These are phyloP conservation scores for Metschnikowia koreensis DNA, from an alignment of 805 yeast genomes.

Conservation along the genomic window DNA sequence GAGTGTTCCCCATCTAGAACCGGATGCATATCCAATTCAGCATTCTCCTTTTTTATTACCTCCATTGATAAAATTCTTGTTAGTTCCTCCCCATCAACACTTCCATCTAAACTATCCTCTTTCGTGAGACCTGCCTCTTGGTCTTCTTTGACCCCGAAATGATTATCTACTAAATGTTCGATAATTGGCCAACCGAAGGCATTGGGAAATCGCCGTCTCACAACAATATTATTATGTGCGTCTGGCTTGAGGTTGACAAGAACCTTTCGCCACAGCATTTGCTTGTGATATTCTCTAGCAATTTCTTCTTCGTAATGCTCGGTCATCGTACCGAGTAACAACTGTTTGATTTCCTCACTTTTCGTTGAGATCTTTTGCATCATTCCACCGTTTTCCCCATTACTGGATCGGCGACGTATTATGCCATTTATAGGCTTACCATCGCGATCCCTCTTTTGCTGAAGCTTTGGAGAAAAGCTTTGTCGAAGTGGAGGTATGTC, in stretches of 20 bases:
- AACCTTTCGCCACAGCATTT: conserved; percentile 88
- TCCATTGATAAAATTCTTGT: conserved; percentile 31
- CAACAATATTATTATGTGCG: conserved; percentile 92
- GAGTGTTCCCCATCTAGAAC: conserved; percentile 29
- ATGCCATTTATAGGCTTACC: not conserved
- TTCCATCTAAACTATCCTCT: conserved; percentile 13
- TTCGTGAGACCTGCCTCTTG: conserved; percentile 7
- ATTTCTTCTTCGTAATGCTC: conserved; percentile 68
- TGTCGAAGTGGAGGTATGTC: conserved; percentile 39
- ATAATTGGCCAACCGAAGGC: conserved; percentile 95
- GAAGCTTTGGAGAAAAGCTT: not conserved
- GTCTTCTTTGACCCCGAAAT: conserved; percentile 41
- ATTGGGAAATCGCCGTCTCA: conserved; percentile 83
- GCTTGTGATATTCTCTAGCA: conserved; percentile 85
- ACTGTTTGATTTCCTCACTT: conserved; percentile 18
- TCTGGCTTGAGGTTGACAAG: conserved; percentile 83
- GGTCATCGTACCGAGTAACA: conserved; percentile 24
- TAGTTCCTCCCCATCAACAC: conserved; percentile 18
- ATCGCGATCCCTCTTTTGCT: not conserved
- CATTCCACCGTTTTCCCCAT: conserved; percentile 12
- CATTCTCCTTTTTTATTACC: conserved; percentile 34
- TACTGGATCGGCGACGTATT: not conserved
- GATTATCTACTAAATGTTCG: conserved; percentile 72
- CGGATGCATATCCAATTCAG: conserved; percentile 30
- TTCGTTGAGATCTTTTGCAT: conserved; percentile 15